Evolutionary conservation across 2,329 filamentous ascomycete genomes (phyloP).

Genomic region (Harringtonia lauricola): DNA sequence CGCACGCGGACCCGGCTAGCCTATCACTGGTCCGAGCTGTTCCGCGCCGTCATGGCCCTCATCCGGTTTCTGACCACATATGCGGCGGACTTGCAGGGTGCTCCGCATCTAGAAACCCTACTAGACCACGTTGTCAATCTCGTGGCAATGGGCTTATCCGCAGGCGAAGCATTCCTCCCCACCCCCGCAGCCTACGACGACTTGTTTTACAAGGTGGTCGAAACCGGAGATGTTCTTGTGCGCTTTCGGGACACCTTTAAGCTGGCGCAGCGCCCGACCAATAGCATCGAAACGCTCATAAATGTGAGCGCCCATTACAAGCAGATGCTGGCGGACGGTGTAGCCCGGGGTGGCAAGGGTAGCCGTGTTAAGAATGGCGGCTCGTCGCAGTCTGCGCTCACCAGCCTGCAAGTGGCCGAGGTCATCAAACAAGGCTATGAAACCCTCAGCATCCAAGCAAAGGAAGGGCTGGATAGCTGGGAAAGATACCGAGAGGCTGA

Average conservation of each 20-base stretch:
- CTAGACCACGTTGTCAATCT: conserved; percentile 72
- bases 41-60: conserved; percentile 77
- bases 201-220: conserved; percentile 95
- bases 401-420: conserved; percentile 71
- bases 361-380: conserved; percentile 17
- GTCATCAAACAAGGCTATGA: conserved; percentile 97
- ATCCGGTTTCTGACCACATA: conserved; percentile 88
- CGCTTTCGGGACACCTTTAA: conserved; percentile 75
- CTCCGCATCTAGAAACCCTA: conserved; percentile 60
- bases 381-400: conserved; percentile 54
- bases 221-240: conserved; percentile 70
- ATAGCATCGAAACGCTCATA: conserved; percentile 75
- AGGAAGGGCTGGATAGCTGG: conserved; percentile 78
- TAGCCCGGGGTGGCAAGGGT: conserved; percentile 28
- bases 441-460: conserved; percentile 81
- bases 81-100: conserved; percentile 56
- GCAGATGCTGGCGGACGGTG: conserved; percentile 53
- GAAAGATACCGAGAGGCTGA: conserved; percentile 80
- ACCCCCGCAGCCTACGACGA: conserved; percentile 86
- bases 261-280: conserved; percentile 44
- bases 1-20: conserved; percentile 68
- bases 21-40: conserved; percentile 95
- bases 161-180: conserved; percentile 83
- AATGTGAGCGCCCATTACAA: conserved; percentile 81
- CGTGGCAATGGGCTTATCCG: conserved; percentile 71